These are phyloP conservation scores for Cystobasidium onofrii DNA, from an alignment of 768 basidiomycete species.

Conservation along the genomic window DNA sequence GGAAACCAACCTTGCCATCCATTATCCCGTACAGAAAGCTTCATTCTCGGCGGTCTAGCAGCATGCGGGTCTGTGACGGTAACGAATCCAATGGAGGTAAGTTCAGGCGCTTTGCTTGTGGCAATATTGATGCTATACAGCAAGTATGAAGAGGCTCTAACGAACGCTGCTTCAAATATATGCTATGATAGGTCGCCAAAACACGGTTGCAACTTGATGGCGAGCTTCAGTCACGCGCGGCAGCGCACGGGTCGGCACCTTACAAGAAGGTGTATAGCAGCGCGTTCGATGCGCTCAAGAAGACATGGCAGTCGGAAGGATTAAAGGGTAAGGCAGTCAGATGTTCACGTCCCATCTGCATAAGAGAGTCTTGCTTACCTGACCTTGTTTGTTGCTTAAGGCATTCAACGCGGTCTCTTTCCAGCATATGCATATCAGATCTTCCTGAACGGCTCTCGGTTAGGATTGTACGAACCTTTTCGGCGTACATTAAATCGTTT, in stretches of 20 bases:
- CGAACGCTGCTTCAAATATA: constrained; percentile 32
- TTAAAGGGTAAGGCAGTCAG: constrained; percentile 16
- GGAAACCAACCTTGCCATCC: no score
- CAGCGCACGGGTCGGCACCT: not conserved
- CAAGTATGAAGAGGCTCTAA: not conserved
- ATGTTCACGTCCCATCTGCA: no score
- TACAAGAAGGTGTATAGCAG: constrained; percentile 70
- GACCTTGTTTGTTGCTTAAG: not conserved
- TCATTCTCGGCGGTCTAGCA: constrained; percentile 80
- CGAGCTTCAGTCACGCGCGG: constrained; percentile 56
- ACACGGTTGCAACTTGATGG: constrained; percentile 94
- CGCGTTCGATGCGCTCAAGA: constrained; percentile 66
- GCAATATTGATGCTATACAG: not conserved
- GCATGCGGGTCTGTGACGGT: constrained; percentile 71
- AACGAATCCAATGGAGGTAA: not conserved
- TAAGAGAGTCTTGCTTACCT: no score
- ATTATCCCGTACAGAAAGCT: constrained; percentile 54
- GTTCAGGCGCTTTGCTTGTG: constrained; percentile 4
- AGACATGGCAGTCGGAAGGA: constrained; percentile 42
- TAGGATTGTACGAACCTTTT: constrained; percentile 93
- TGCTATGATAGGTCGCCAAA: constrained; percentile 61
- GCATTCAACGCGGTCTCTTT: constrained; percentile 83
- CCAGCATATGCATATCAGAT: constrained; percentile 80
- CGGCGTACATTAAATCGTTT: constrained; percentile 61
- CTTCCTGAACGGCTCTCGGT: constrained; percentile 51